Base-by-base conservation (phyloP, 2,329 filamentous ascomycete species). In the Lachnellula hyalina region DNA sequence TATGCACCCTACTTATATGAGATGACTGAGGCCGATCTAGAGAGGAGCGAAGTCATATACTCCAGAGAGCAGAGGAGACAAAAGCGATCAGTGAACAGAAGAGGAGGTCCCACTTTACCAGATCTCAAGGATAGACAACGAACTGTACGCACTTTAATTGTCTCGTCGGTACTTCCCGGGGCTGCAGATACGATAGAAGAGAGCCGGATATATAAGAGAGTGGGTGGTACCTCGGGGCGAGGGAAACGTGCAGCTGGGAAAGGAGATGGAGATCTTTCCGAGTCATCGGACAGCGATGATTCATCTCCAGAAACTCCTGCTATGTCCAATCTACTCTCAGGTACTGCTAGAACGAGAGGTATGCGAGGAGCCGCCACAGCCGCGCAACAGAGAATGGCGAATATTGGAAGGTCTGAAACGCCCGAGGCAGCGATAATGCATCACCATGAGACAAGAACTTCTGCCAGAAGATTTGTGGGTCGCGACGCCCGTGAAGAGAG, bases 1-100 rank as follows among this genome's bases (percentile, higher is more conserved):
- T 97, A 88, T 69, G 87, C 89, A 3, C 94, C 94, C 0, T 96
- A 93, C 69, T 78, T 99, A 47, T 97, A 96, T 71, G 94, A 97
- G 71, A 82, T 97, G 64, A 96, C 86, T 65, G 93, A 97, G 65
- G 84, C 86, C 28, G 92, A 96, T 62, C 75, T 97, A 44, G 92
- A 97, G 71, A 83, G 88, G 58, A 93, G 92, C 52, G 94, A 99
- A 71, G 83, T 92, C 32, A 94, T 92, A 40, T 93, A 97, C 65
- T 92, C 94, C 55, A 84, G 94, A 61, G 94, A 99, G 70, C 92
- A 97, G 71, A 81, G 94, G 64, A 84, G 92, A 50, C 92, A 97
- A 73, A 99, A 99, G 75, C 84, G 94, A 47, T 96, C 94, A 6
- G 89, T 96, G 64, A 97, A 96, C 70, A 82, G 94, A 59, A 84